Percentiles rank a stretch among this genome's conserved stretches.
These are phyloP conservation scores for Amyloporia xantha DNA, from an alignment of 768 basidiomycete genomes.

Conservation along the genomic window DNA sequence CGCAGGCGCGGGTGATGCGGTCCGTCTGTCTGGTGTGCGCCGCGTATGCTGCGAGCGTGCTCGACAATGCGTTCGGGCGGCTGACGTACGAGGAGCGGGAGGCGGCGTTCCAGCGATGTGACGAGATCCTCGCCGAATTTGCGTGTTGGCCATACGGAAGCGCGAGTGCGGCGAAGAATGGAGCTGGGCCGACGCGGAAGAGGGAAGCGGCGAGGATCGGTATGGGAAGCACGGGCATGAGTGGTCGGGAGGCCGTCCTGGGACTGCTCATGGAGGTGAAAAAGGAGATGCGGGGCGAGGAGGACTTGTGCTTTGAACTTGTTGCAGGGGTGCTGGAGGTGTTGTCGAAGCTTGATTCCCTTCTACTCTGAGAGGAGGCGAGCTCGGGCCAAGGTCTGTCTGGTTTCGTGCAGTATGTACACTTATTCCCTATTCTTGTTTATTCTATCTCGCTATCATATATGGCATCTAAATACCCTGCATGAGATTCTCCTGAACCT, in stretches of 20 bases:
- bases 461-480: slow-evolving; percentile 6
- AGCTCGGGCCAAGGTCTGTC: too few relatives aligned
- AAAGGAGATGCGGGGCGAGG: slow-evolving; percentile 61
- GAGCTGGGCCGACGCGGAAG: slow-evolving; percentile 19
- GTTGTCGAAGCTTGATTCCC: slow-evolving; percentile 84
- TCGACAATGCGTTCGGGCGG: slow-evolving; percentile 89
- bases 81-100: slow-evolving; percentile 91
- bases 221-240: slow-evolving; percentile 43
- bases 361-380: slow-evolving; percentile 43
- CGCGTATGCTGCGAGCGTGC: slow-evolving; percentile 89
- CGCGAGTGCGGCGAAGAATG: slow-evolving; percentile 16
- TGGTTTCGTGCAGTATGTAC: not conserved
- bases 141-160: slow-evolving; percentile 81
- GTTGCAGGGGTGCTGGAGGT: slow-evolving; percentile 92
- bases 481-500: too few relatives aligned
- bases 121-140: slow-evolving; percentile 92
- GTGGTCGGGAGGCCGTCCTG: slow-evolving; percentile 59
- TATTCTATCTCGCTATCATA: slow-evolving; percentile 4
- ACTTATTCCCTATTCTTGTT: not conserved
- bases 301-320: slow-evolving; percentile 86
- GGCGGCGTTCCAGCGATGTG: slow-evolving; percentile 86
- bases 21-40: slow-evolving; percentile 86
- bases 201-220: slow-evolving; percentile 43
- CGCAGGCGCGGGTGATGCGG: slow-evolving; percentile 72
- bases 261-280: slow-evolving; percentile 70